Conservation (phyloP, 2,329 filamentous ascomycete genomes). For the Huntiella omanensis region DNA sequence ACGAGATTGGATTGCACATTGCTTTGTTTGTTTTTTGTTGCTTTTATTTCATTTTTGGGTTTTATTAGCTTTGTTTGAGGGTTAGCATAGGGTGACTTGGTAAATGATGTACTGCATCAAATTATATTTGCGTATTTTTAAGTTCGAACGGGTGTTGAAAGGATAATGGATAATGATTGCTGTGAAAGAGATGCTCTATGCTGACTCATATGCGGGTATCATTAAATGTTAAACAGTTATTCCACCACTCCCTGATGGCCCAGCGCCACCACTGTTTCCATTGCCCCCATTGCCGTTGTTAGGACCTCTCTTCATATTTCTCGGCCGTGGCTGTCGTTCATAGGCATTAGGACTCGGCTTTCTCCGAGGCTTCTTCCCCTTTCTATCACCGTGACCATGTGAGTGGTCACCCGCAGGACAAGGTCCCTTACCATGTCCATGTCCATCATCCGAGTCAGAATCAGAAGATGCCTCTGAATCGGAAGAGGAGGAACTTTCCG, state of each 20-base stretch:
- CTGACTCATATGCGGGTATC: not conserved
- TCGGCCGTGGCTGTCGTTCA: conserved; percentile 40
- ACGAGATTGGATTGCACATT: not conserved
- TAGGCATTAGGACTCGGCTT: conserved; percentile 62
- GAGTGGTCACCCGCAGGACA: conserved; percentile 9
- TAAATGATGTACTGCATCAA: not conserved
- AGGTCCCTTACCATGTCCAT: conserved; percentile 13
- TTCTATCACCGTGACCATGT: conserved; percentile 19
- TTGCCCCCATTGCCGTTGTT: not conserved
- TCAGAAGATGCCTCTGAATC: conserved; percentile 21
- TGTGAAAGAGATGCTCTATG: not conserved
- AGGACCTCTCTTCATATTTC: not conserved
- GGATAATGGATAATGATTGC: too few species aligned
- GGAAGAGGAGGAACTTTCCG: conserved; percentile 25
- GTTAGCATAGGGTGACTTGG: not conserved
- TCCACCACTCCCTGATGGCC: not conserved
- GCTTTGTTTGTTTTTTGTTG: not conserved
- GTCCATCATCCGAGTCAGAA: conserved; percentile 16
- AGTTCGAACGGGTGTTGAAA: too few species aligned
- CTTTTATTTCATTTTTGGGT: not conserved
- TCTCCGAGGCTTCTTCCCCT: conserved; percentile 19
- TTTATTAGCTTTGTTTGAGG: not conserved
- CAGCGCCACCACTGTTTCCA: not conserved
- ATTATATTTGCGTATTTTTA: conserved; percentile 4
- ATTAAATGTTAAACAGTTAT: conserved; percentile 1